These are phyloP conservation scores for Dactylorhiza incarnata DNA, from an alignment of 106 monocot species.

Conservation along the genomic window DNA sequence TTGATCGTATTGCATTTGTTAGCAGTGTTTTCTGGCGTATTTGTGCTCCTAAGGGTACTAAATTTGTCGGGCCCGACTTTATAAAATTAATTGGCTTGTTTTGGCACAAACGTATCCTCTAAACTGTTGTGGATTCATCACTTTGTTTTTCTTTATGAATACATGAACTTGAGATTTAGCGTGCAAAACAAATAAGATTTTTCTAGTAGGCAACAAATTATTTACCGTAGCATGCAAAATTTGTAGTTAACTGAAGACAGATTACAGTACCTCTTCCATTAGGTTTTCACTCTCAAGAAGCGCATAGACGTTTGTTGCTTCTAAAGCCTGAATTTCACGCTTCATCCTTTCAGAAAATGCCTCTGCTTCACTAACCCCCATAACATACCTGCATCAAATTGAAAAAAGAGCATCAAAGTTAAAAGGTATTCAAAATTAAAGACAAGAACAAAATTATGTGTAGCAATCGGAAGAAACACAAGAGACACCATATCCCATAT, in stretches of 20 bases:
- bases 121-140: too few species aligned
- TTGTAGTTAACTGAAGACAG: not conserved
- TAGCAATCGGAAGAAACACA: not conserved
- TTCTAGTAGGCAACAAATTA: not conserved
- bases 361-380: conserved; percentile 97
- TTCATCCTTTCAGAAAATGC: conserved; percentile 96
- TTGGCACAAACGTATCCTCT: too few species aligned
- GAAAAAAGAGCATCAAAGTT: not conserved
- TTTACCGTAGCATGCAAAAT: not conserved
- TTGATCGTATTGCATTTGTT: too few species aligned
- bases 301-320: conserved; percentile 94
- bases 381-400: conserved; percentile 58
- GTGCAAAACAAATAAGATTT: not conserved
- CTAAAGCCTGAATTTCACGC: conserved; percentile 81
- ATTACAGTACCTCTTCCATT: conserved; percentile 70
- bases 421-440: not conserved
- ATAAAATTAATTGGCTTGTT: too few species aligned
- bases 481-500: not conserved
- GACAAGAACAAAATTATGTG: not conserved
- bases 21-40: too few species aligned
- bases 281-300: conserved; percentile 81
- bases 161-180: not conserved
- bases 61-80: too few species aligned
- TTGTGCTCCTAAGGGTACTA: too few species aligned
- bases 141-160: not conserved